These are phyloP conservation scores for Colletotrichum sp. DNA, from an alignment of 2,329 filamentous ascomycete genomes.

Conservation along the genomic window DNA sequence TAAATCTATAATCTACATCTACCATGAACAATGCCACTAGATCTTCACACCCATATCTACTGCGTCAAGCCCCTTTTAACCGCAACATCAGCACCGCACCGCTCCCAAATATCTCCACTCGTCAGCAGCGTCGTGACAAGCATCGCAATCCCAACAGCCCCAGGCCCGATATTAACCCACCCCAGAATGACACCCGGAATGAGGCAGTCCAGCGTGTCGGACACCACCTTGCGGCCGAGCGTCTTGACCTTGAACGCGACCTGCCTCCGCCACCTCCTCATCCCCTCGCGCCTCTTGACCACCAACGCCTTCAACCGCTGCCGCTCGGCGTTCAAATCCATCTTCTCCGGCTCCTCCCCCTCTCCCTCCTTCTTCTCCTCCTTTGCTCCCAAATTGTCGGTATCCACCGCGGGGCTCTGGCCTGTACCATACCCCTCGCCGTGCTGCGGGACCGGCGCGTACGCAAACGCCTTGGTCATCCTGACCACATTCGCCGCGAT, in stretches of 20 bases:
- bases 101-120: slow-evolving; percentile 65
- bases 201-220: slow-evolving; percentile 66
- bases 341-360: not conserved
- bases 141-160: slow-evolving; percentile 63
- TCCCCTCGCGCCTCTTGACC: slow-evolving; percentile 36
- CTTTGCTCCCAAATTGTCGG: slow-evolving; percentile 7
- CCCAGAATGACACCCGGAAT: slow-evolving; percentile 66
- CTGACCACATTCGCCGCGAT: slow-evolving; percentile 47
- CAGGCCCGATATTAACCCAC: slow-evolving; percentile 59
- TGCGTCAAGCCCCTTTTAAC: not conserved
- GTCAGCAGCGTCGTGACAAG: slow-evolving; percentile 67
- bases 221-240: slow-evolving; percentile 54
- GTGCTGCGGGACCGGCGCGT: slow-evolving; percentile 37
- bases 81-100: slow-evolving; percentile 32
- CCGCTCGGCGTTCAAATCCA: slow-evolving; percentile 33
- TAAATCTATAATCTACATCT: not conserved
- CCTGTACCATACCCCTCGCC: slow-evolving; percentile 32
- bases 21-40: not conserved
- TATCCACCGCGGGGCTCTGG: slow-evolving; percentile 20
- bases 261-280: slow-evolving; percentile 33
- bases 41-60: not conserved
- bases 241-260: slow-evolving; percentile 32
- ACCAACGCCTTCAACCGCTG: slow-evolving; percentile 39
- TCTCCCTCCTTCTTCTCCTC: slow-evolving; percentile 12
- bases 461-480: slow-evolving; percentile 41